Percentiles rank a stretch among this genome's conserved stretches.
Conservation (phyloP, 352 stramenopile species). For the Phytophthora pseudosyringae region DNA sequence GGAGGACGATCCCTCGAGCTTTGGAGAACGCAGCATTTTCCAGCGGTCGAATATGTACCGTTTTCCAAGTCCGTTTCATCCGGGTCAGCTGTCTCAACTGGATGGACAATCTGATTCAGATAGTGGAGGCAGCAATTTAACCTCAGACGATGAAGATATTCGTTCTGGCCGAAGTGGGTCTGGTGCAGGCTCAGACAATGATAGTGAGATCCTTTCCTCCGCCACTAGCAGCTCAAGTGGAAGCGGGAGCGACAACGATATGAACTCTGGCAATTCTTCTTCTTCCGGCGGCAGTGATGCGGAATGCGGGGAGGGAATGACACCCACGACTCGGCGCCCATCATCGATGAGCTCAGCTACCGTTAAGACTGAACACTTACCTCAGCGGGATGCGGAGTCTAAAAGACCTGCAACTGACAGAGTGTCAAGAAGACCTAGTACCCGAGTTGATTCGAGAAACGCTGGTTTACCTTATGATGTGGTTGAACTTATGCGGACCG, state of each 20-base stretch:
- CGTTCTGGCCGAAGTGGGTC: slow-evolving; percentile 44
- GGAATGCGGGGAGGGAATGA: slow-evolving; percentile 30
- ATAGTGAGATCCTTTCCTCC: slow-evolving; percentile 51
- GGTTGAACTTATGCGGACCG: slow-evolving; percentile 81
- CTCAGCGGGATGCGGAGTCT: slow-evolving; percentile 6
- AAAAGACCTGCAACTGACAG: slow-evolving; percentile 20
- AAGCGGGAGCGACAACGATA: slow-evolving; percentile 60
- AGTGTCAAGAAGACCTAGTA: slow-evolving; percentile 35
- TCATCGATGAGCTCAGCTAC: background rate
- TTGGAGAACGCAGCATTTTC: slow-evolving; percentile 43
- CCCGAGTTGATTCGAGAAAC: slow-evolving; percentile 38
- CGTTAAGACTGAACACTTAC: slow-evolving; percentile 6
- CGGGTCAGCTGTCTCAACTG: slow-evolving; percentile 41
- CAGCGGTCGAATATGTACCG: slow-evolving; percentile 40
- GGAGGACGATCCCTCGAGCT: background rate
- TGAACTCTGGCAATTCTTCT: slow-evolving; percentile 45
- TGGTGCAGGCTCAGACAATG: slow-evolving; percentile 43
- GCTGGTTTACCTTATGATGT: slow-evolving; percentile 53
- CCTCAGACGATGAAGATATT: slow-evolving; percentile 60
- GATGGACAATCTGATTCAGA: slow-evolving; percentile 70
- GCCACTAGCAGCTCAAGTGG: slow-evolving; percentile 61
- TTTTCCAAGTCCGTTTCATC: slow-evolving; percentile 26
- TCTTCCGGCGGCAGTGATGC: slow-evolving; percentile 42
- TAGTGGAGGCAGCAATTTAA: slow-evolving; percentile 53
- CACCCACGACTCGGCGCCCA: slow-evolving; percentile 18